Evolutionary conservation across 116 monocot genomes (phyloP), one percentile per base, ranked within the genome.

Genomic region (Trichopus zeylanicus): DNA sequence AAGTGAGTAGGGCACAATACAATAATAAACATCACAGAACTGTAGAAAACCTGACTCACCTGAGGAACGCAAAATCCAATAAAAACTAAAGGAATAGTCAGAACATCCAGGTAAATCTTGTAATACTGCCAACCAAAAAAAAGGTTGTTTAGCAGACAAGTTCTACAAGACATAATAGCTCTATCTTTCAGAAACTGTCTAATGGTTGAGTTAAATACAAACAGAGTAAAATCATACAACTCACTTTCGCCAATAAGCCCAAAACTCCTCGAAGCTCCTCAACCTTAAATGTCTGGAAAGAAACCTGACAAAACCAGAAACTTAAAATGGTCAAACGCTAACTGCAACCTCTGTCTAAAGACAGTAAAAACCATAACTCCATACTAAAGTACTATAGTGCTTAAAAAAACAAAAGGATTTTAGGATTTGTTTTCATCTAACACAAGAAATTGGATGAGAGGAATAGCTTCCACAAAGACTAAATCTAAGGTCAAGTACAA

Each of bases 71-170:
- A 30, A 57, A 83, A 83, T 48, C 78, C 94, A 59, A 87, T 70
- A 29, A 81, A 19, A 68, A 89, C 73, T 46, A 95, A 57, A 37
- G 94, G 94, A 32, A 95, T 30, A 18, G 90, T 53, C 26, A 95
- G 73, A 70, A 95, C 46, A 47, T 89, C 78, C 75, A 95, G 76
- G 78, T 95, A 95, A 46, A 83, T 52, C 62, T 79, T 95, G 89
- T 95, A 95, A 57, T 78, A 86, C 94, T 95, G 94, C 62, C 61
- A 75, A 30, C 4, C 13, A 42, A 9, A 42, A 42, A 42, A 42
- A 13, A 42, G n/a, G 42, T 42, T n/a, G n/a, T 42, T 42, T 42
- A 42, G 13, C 13, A 12, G 15, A 2, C 1, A 7, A 22, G 6
- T 49, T 49, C 8, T 6, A 49, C 8, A 3, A 21, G 6, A 48